Evolutionary conservation across 2,329 filamentous ascomycete species (phyloP), one percentile per base, ranked within the genome.

Genomic region (Trichoderma oligosporum): DNA sequence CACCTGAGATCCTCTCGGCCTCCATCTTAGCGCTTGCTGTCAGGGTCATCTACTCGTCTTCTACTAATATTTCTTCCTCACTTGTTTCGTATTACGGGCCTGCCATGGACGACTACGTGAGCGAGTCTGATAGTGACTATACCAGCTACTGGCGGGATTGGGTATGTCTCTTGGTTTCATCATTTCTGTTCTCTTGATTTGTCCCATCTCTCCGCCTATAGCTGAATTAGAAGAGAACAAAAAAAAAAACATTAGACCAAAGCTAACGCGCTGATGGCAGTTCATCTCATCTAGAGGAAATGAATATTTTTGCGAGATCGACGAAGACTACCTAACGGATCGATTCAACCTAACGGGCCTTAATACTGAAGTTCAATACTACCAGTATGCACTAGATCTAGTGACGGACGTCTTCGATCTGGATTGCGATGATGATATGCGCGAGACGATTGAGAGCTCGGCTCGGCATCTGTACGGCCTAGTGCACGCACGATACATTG

Each of bases 131-230:
- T 72, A 97, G 92, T 75, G 94, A 99, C 77, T 99, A 97, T 73
- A 97, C 94, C 47, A 97, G 91, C 76, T 99, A 97, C 74, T 99
- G 94, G 94, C 82, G 93, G 73, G 94, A 99, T 77, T 99, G 94
- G 94, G 94, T 97, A 80, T 78, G 90, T 86, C 31, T 2, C 24
- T 31, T 33, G n/a, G 24, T 22, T 16, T 18, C 14, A 11, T 22
- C n/a, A 20, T 42, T 29, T 52, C 16, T 42, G 16, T 14, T 25
- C 25, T 33, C 38, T 25, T 29, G 8, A 20, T 42, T 16, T 16
- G 22, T 12, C 12, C 24, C 14, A 7, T 38, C 16, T 2, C 6
- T 24, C 29, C 16, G n/a, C n/a, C n/a, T n/a, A n/a, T n/a, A n/a
- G n/a, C n/a, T n/a, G n/a, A n/a, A n/a, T n/a, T n/a, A n/a, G n/a